Base-by-base conservation (phyloP, 345 rosid species). In the Hirschfeldia incana region DNA sequence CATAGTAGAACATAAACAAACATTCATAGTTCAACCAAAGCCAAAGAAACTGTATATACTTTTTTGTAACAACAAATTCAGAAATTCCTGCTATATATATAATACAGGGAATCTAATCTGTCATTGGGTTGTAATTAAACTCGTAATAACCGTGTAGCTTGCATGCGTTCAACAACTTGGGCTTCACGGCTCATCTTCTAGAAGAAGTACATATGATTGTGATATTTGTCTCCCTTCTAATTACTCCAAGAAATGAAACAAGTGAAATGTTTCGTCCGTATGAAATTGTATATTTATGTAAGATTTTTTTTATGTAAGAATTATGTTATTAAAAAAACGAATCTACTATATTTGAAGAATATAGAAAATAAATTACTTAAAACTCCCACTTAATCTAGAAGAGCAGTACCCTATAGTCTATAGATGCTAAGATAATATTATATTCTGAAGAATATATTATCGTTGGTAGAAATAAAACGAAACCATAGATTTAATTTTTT, bases 401-500 rank as follows among this genome's bases (percentile, higher is more conserved):
- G 73, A 33, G 46, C 67, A 66, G 69, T 78, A 59, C 10, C 49
- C 39, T n/a, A 62, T 10, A 67, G 82, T 34, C 39, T n/a, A 62
- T 10, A 67, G 82, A 73, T 79, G 58, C 78, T 73, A 73, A 32
- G 69, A 60, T 73, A 28, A 73, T 59, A 67, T 72, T 26, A 73
- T 73, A 79, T 79, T 72, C 81, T 72, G 17, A 11, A 57, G 66
- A 78, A 65, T 67, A 73, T 59, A 28, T 72, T 32, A 46, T 78
- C 73, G 73, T 72, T 73, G 63, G 82, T 78, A 73, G 82, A 78
- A 39, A 72, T 39, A 65, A 49, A 72, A 65, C 72, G 13, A 78
- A 66, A 60, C 74, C 72, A 57, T 58, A 16, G 67, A 78, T 72
- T 78, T 65, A 15, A 44, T 8, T 13, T 13, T 33, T 55, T 9